Conservation (phyloP, 805 yeast species). For the Hanseniaspora nectarophila region DNA sequence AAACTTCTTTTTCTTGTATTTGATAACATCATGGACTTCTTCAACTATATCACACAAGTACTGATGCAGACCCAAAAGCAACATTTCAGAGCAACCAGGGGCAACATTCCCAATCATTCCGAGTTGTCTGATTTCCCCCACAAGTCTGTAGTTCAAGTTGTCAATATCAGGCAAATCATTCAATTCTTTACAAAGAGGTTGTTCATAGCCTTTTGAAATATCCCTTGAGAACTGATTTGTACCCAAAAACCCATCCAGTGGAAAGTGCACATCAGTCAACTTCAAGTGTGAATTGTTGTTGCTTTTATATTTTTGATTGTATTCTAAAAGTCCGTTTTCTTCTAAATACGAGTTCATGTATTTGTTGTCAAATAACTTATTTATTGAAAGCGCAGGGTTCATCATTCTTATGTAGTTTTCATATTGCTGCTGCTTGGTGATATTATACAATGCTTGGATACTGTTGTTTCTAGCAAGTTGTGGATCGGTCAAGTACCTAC, state of each 20-base stretch:
- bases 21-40: conserved; percentile 58
- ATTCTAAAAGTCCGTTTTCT: conserved; percentile 6
- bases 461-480: conserved; percentile 17
- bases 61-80: conserved; percentile 68
- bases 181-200: conserved; percentile 65
- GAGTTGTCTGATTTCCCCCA: conserved; percentile 77
- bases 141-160: conserved; percentile 51
- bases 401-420: conserved; percentile 5
- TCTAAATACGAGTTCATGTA: conserved; percentile 10
- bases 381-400: conserved; percentile 4
- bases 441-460: conserved; percentile 9
- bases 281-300: conserved; percentile 7
- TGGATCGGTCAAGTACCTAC: conserved; percentile 18
- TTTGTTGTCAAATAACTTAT: conserved; percentile 3
- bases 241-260: conserved; percentile 12
- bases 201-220: conserved; percentile 69
- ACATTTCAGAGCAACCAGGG: conserved; percentile 63
- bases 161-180: conserved; percentile 76
- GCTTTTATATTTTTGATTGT: conserved; percentile 13
- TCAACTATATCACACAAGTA: conserved; percentile 67
- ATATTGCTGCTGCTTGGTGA: conserved; percentile 9
- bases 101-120: conserved; percentile 77
- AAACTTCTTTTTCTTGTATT: conserved; percentile 43
- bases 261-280: conserved; percentile 3
- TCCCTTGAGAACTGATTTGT: conserved; percentile 78